phyloP scores from a whole-genome alignment of 495 filamentous ascomycete genomes.

The Trichocladium antarcticum region DNA sequence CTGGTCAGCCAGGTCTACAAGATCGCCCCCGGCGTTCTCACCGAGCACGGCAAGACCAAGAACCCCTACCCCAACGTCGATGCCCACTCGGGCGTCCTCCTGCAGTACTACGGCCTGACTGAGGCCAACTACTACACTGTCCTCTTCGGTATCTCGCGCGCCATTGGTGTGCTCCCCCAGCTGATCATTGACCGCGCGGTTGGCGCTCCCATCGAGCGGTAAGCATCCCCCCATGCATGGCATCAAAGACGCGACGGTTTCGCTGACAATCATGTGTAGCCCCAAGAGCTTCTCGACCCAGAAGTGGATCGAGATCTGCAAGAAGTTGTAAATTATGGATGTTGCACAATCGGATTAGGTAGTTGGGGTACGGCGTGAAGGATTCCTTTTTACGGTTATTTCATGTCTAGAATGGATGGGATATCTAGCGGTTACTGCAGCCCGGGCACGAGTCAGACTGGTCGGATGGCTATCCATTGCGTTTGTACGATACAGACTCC shows the following conservation, averaged over 20 bases:
- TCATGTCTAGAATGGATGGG: slow-evolving; percentile 27
- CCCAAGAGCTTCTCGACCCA: slow-evolving; percentile 97
- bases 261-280: slow-evolving; percentile 21
- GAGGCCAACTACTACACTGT: slow-evolving; percentile 99
- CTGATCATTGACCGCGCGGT: slow-evolving; percentile 98
- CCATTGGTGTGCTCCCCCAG: slow-evolving; percentile 95
- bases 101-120: slow-evolving; percentile 97
- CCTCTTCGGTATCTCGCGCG: slow-evolving; percentile 95
- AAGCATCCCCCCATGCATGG: not conserved
- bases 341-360: slow-evolving; percentile 12
- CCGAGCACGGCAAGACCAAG: slow-evolving; percentile 99
- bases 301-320: slow-evolving; percentile 85
- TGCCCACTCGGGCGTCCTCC: slow-evolving; percentile 88
- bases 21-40: slow-evolving; percentile 94
- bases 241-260: not conserved
- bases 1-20: slow-evolving; percentile 99
- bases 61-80: slow-evolving; percentile 48
- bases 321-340: slow-evolving; percentile 57
- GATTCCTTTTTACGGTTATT: slow-evolving; percentile 22
- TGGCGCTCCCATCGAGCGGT: slow-evolving; percentile 67
- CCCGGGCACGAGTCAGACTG: slow-evolving; percentile 5
- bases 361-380: slow-evolving; percentile 23
- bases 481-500: slow-evolving; percentile 22
- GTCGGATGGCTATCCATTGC: slow-evolving; percentile 17
- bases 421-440: slow-evolving; percentile 13